Percentiles rank a stretch among this genome's conserved stretches.
phyloP scores from a whole-genome alignment of 1,284 basidiomycete species.

The Ceratorhiza oryzae-sativae region DNA sequence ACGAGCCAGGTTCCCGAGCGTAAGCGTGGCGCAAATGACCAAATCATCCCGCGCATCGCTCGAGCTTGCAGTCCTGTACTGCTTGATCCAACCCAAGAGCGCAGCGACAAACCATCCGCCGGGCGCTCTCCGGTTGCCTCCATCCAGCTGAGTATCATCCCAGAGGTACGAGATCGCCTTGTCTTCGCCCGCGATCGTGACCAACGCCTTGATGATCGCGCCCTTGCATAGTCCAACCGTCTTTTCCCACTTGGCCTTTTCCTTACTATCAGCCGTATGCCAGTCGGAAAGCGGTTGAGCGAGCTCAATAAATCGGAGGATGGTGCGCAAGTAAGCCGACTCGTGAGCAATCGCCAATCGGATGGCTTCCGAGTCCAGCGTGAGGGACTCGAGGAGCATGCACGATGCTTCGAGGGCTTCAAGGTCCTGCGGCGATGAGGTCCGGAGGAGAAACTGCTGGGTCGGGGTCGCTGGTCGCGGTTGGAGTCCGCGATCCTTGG shows the following conservation, averaged over 20 bases:
- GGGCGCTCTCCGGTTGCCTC: conserved; percentile 52
- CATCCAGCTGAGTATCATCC: conserved; percentile 62
- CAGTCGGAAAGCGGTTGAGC: conserved; percentile 71
- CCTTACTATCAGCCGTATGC: conserved; percentile 52
- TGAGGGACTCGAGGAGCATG: conserved; percentile 74
- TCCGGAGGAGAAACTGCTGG: conserved; percentile 50
- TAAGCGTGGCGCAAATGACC: conserved; percentile 80
- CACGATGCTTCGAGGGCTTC: conserved; percentile 75
- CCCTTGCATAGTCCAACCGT: conserved; percentile 83
- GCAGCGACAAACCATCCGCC: conserved; percentile 75
- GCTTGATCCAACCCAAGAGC: conserved; percentile 80
- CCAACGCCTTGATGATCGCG: conserved; percentile 80
- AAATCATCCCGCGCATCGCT: conserved; percentile 69
- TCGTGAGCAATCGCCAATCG: conserved; percentile 63
- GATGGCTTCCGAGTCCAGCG: conserved; percentile 75
- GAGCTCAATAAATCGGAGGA: conserved; percentile 72
- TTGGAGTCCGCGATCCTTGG: conserved; percentile 52
- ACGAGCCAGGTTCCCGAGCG: conserved; percentile 81
- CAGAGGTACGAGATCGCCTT: conserved; percentile 77
- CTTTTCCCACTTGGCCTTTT: conserved; percentile 63
- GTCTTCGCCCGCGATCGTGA: conserved; percentile 84
- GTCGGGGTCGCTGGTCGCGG: conserved; percentile 53
- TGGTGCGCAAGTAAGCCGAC: conserved; percentile 66
- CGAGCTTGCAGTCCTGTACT: conserved; percentile 49
- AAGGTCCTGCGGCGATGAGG: conserved; percentile 70